phyloP scores from a whole-genome alignment of 495 filamentous ascomycete genomes.

The Extremus antarcticus region DNA sequence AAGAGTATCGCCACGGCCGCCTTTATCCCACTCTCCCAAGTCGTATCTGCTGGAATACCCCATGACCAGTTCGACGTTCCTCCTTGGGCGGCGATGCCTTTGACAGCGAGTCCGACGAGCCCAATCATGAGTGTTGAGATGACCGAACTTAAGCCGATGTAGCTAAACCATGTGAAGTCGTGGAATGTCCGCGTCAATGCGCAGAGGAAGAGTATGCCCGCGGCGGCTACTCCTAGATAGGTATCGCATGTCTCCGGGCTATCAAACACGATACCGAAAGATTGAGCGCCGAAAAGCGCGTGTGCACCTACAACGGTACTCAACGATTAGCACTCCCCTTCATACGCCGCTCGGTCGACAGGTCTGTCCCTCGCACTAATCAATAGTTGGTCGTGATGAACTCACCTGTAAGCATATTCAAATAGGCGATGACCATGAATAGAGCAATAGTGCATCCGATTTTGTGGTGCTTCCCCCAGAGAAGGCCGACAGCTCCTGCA shows the following conservation, averaged over 20 bases:
- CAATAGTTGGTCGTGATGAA: no score
- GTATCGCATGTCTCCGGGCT: conserved; percentile 18
- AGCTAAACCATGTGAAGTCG: conserved; percentile 29
- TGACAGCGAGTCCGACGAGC: no score
- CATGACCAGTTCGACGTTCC: no score
- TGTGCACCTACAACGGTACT: no score
- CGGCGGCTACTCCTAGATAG: conserved; percentile 21
- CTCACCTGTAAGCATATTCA: conserved; percentile 20
- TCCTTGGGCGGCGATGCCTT: no score
- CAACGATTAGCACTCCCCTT: no score
- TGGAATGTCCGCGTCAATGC: conserved; percentile 33
- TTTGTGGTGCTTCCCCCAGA: conserved; percentile 11
- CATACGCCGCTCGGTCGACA: no score
- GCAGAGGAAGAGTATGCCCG: conserved; percentile 20
- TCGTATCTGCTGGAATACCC: no score
- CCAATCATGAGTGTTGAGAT: conserved; percentile 20
- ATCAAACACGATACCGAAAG: conserved; percentile 22
- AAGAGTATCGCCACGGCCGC: no score
- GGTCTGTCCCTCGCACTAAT: no score
- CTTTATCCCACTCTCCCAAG: no score
- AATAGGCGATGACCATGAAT: conserved; percentile 20
- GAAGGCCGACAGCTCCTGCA: conserved; percentile 8
- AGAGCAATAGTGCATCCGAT: conserved; percentile 17
- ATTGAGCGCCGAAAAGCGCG: conserved; percentile 23
- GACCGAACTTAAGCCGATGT: conserved; percentile 20